Conservation (phyloP, 768 basidiomycete genomes). For the Pilatotrama ljubarskyi region DNA sequence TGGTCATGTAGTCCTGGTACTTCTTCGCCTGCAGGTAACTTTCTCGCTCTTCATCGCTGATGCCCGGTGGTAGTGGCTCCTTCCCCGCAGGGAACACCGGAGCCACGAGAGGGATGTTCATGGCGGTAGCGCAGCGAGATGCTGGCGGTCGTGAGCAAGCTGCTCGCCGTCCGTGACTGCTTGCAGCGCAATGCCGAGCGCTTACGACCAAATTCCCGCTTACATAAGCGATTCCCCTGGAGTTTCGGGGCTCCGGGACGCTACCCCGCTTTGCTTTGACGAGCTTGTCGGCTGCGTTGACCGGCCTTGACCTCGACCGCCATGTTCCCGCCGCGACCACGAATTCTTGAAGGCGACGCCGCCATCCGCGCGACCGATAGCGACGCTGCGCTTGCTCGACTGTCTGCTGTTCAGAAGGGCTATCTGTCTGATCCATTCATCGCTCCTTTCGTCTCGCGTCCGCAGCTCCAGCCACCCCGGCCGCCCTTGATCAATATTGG, state of each 20-base stretch:
- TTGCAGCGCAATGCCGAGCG: background rate
- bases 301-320: background rate
- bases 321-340: constrained; percentile 19
- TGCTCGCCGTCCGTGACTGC: background rate
- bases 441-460: constrained; percentile 58
- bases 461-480: constrained; percentile 56
- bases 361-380: constrained; percentile 77
- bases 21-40: constrained; percentile 69
- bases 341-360: constrained; percentile 49
- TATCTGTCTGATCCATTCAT: constrained; percentile 83
- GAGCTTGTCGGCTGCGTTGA: no score
- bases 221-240: background rate
- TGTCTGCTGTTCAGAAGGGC: constrained; percentile 80
- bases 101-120: constrained; percentile 45
- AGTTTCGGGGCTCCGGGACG: background rate
- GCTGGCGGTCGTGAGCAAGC: constrained; percentile 1
- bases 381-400: constrained; percentile 80
- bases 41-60: constrained; percentile 76
- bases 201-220: background rate
- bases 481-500: constrained; percentile 96
- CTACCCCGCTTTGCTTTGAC: background rate
- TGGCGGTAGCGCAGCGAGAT: constrained; percentile 3
- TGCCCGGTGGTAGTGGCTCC: constrained; percentile 84
- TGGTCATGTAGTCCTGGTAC: constrained; percentile 68
- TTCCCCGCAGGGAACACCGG: constrained; percentile 84